These are phyloP conservation scores for Botrytis fragariae DNA, from an alignment of 2,329 filamentous ascomycete genomes.

Conservation along the genomic window DNA sequence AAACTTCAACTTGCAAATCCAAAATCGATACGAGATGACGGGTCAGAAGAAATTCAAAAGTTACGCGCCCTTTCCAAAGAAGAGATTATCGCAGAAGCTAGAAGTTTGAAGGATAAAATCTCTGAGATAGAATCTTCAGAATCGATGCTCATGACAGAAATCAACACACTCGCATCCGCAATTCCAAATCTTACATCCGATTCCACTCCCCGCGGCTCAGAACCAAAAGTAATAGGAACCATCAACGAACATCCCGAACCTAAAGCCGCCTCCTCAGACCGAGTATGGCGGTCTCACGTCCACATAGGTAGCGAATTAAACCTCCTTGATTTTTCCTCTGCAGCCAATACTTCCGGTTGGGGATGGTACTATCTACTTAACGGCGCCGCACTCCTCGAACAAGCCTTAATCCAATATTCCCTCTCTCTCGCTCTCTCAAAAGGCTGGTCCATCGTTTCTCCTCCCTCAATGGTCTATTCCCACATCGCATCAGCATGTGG, in stretches of 20 bases:
- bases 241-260: conserved; percentile 69
- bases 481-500: conserved; percentile 90
- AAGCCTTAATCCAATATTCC: conserved; percentile 86
- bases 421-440: conserved; percentile 67
- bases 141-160: conserved; percentile 58
- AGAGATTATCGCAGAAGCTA: conserved; percentile 61
- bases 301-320: conserved; percentile 83
- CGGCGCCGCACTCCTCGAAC: conserved; percentile 89
- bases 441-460: conserved; percentile 78
- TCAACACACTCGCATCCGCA: conserved; percentile 70
- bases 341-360: conserved; percentile 84
- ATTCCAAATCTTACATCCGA: conserved; percentile 84
- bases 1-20: conserved; percentile 57
- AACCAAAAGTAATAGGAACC: conserved; percentile 66
- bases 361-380: conserved; percentile 97
- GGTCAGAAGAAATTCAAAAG: conserved; percentile 29
- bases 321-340: conserved; percentile 84
- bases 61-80: conserved; percentile 43
- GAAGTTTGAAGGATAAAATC: conserved; percentile 61
- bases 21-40: conserved; percentile 45
- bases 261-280: conserved; percentile 38
- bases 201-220: conserved; percentile 68
- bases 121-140: conserved; percentile 60
- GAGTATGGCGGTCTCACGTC: conserved; percentile 70
- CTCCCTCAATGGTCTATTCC: conserved; percentile 86